Evolutionary conservation across 148 eudicot species (phyloP), one percentile per base, ranked within the genome.

Genomic region (Arctostaphylos glauca): DNA sequence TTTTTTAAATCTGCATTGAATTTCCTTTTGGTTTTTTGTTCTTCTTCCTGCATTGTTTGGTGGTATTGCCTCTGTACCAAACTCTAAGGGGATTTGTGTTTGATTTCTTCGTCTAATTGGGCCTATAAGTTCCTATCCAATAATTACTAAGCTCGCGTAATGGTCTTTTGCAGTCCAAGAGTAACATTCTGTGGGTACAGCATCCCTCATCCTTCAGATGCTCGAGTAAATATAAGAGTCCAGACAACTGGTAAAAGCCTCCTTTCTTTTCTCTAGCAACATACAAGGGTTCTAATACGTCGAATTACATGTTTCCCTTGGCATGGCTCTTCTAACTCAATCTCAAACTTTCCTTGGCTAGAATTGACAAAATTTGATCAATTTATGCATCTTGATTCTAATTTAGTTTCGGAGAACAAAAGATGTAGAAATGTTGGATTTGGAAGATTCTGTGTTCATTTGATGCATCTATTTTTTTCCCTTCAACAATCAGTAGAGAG

Each of bases 121-220:
- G 16, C 66, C 66, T 21, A 16, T 21, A 3, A 44, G 68, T n/a
- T 31, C 70, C 10, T 25, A 9, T 60, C 23, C 9, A 13, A 81
- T 16, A 52, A 12, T 53, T 54, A 78, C 67, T 68, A 25, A 16
- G 9, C 49, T 21, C 66, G 19, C 9, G 15, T 10, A 10, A 77
- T 59, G 58, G 44, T 56, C 19, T 84, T 8, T 74, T 90, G 88
- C 97, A 96, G 98, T 81, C 98, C 98, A 43, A 85, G 98, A 83
- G 98, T 94, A 21, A 81, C 95, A 41, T 87, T 93, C 75, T 94
- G 95, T 58, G 98, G 97, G 53, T 96, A 96, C 91, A 96, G 98
- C 93, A 94, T 94, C 85, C 98, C 98, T 66, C 98, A 96, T 82
- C 98, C 98, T 72, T 88, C 98, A 19, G 98, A 96, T 89, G 95